Conservation (phyloP, 208 protist genomes). For the Acanthamoeba castellanii region DNA sequence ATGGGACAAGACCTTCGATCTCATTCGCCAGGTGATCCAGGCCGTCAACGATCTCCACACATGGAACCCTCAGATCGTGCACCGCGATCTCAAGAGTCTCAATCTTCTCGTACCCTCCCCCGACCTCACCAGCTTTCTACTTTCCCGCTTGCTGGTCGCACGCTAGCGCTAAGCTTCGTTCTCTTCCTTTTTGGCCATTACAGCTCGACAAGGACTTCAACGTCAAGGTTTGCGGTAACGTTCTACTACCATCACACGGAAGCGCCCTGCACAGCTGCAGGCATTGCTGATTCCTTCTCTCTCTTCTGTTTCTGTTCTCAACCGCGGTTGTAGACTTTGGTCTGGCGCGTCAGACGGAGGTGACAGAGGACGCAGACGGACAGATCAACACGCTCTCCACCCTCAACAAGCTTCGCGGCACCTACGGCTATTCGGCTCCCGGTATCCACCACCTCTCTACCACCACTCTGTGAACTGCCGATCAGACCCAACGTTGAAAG, state of each 20-base stretch:
- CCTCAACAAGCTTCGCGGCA: constrained; percentile 51
- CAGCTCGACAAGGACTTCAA: constrained; percentile 50
- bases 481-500: background rate
- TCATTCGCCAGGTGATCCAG: constrained; percentile 70
- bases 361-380: background rate
- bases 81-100: constrained; percentile 81
- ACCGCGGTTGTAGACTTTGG: background rate
- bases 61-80: constrained; percentile 83
- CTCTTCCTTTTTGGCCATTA: background rate
- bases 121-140: background rate
- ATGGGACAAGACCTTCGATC: constrained; percentile 82
- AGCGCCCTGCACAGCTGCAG: background rate
- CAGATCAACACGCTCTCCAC: constrained; percentile 66
- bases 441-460: background rate
- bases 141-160: background rate
- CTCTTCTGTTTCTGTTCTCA: background rate
- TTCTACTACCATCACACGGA: too few species aligned
- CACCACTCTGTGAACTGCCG: background rate
- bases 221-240: constrained; percentile 44
- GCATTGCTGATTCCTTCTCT: background rate
- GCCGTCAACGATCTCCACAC: constrained; percentile 79
- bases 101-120: constrained; percentile 71
- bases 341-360: constrained; percentile 12
- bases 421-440: constrained; percentile 43
- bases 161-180: background rate